Percentiles rank a stretch among this genome's conserved stretches.
Conservation (phyloP, 23 red algal species). For the Agarophyton chilense region DNA sequence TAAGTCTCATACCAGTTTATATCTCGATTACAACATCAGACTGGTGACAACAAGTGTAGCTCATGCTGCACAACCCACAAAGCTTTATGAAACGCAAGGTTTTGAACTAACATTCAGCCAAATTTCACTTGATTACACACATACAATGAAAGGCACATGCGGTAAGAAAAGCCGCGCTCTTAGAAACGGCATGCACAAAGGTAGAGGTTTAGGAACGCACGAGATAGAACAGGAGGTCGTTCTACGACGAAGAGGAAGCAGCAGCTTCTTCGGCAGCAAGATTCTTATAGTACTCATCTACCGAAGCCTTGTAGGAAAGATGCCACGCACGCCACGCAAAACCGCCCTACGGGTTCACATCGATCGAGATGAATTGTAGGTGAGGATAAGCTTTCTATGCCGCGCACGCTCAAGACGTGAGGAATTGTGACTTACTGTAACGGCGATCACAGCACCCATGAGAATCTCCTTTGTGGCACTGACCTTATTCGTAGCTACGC, state of each 20-base stretch:
- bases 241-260: conserved; percentile 4
- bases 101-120: too few species aligned
- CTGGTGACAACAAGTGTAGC: too few species aligned
- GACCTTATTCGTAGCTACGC: conserved; percentile 57
- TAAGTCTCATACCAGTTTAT: too few species aligned
- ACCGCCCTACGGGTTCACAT: conserved; percentile 21
- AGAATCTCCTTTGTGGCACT: conserved; percentile 56
- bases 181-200: too few species aligned
- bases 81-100: too few species aligned
- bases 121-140: too few species aligned
- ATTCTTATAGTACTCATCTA: conserved; percentile 69
- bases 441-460: conserved; percentile 42
- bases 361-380: background rate
- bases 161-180: too few species aligned
- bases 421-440: conserved; percentile 47
- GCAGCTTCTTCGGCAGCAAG: conserved; percentile 48
- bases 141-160: too few species aligned
- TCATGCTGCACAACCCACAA: too few species aligned
- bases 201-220: background rate
- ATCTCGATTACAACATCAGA: too few species aligned
- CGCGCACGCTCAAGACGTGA: background rate
- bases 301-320: conserved; percentile 60
- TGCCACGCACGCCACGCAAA: conserved; percentile 70
- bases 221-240: background rate
- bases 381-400: background rate